phyloP scores from a whole-genome alignment of 768 basidiomycete genomes.

The Suillus discolor region DNA sequence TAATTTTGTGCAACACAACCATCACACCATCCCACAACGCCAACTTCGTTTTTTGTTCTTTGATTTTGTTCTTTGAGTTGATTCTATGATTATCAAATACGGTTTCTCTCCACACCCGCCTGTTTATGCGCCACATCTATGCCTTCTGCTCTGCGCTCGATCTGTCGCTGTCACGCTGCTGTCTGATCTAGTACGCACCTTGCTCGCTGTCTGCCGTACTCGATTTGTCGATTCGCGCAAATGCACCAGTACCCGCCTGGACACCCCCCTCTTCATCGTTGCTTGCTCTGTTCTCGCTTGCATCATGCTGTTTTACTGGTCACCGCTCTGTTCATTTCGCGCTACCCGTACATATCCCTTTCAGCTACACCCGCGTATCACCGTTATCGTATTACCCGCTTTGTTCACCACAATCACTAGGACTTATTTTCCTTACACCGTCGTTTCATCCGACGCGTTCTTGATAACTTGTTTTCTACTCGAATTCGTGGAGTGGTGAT shows the following conservation, averaged over 20 bases:
- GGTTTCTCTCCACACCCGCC: conserved; percentile 2
- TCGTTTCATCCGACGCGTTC: background rate
- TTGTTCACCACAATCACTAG: background rate
- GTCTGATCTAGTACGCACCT: background rate
- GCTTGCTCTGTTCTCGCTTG: conserved; percentile 9
- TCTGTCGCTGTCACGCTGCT: conserved; percentile 9
- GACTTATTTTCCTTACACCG: background rate
- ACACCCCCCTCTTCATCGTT: background rate
- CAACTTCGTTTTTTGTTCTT: conserved; percentile 8
- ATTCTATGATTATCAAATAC: conserved; percentile 17
- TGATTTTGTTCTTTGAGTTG: conserved; percentile 12
- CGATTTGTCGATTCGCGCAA: conserved; percentile 5
- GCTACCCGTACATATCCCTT: background rate
- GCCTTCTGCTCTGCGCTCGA: conserved; percentile 1
- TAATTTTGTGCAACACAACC: conserved; percentile 11
- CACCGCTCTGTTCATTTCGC: conserved; percentile 3
- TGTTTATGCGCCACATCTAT: conserved; percentile 10
- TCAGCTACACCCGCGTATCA: background rate
- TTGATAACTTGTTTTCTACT: conserved; percentile 5
- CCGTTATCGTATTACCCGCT: background rate
- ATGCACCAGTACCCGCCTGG: conserved; percentile 3
- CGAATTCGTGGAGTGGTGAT: background rate
- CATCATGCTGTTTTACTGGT: conserved; percentile 9
- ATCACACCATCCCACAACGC: conserved; percentile 5
- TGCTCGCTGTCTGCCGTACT: conserved; percentile 2